Percentiles rank a stretch among this genome's conserved stretches.
Conservation (phyloP, 495 filamentous ascomycete genomes). For the Aspergillus conjunctus region DNA sequence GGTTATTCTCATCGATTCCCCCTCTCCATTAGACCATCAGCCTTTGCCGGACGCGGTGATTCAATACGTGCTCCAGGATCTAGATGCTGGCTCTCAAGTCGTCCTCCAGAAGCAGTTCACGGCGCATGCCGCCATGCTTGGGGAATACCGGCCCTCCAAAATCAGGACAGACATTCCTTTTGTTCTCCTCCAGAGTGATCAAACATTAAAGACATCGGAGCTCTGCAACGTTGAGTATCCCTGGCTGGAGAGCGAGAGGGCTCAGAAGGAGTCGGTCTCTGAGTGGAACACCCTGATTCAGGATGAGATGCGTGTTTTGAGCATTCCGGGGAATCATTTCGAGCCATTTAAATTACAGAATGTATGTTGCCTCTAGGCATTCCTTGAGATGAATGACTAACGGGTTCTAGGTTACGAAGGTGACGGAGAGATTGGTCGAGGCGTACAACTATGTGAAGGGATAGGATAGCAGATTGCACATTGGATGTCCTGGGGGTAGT, state of each 20-base stretch:
- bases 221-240: neutral
- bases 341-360: neutral
- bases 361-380: neutral
- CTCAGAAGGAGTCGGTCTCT: neutral
- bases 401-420: neutral
- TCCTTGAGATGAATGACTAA: neutral
- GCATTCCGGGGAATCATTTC: neutral
- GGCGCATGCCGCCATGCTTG: neutral
- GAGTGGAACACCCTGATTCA: neutral
- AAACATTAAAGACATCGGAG: neutral
- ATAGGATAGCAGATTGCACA: neutral
- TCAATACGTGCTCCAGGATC: neutral
- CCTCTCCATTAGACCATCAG: neutral
- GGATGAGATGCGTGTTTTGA: neutral
- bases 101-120: neutral
- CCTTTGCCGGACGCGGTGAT: neutral
- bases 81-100: neutral
- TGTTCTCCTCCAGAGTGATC: neutral
- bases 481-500: too few relatives aligned
- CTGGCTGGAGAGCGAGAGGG: neutral
- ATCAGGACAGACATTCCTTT: neutral
- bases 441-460: neutral
- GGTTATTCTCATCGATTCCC: neutral
- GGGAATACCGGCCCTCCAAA: neutral
- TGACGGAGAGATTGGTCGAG: neutral